Base-by-base conservation (phyloP, 1,284 basidiomycete species). In the Peniophora sp. region DNA sequence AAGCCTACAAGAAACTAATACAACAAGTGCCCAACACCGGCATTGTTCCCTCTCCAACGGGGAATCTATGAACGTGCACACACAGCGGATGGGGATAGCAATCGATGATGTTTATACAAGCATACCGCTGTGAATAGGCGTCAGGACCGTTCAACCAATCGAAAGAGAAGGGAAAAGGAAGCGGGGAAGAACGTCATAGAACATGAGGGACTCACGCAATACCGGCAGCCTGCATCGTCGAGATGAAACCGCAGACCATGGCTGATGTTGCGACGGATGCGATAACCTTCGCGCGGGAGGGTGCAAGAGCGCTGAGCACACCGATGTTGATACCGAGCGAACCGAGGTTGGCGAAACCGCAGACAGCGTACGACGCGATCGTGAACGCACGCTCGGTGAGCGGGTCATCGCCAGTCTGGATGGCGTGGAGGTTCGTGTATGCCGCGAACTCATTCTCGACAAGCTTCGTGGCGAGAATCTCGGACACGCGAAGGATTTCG, bases 281-380 rank as follows among this genome's bases (percentile, higher is more conserved):
- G 59, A 94, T 92, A 54, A 79, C 70, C 61, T 78, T 85, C 47
- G 75, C 74, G 55, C 84, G 78, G 20, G 80, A 80, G n/a, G 92
- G 92, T 18, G 90, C 88, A 52, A 95, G 75, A 39, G 89, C 88
- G 54, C 81, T 75, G 48, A 95, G 76, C 58, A 95, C 91, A 67
- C 92, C 93, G 54, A 95, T 86, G 68, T 94, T 90, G 62, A 95
- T 92, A 66, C 92, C 93, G 41, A 93, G 70, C 35, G 88, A 91
- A 54, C 83, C 78, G 37, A 92, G 72, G 69, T 96, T 96, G 51
- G 90, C 91, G 63, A 96, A 96, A 10, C 92, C 92, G 64, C 92
- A 94, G 41, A 92, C 83, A 37, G 85, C 84, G 62, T 92, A 92
- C 32, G 84, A 83, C 39, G 83, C 79, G 58, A 94, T 92, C 50